Evolutionary conservation across 1,139 yeast genomes (phyloP).

Genomic region (Saccharomyces hybrid): DNA sequence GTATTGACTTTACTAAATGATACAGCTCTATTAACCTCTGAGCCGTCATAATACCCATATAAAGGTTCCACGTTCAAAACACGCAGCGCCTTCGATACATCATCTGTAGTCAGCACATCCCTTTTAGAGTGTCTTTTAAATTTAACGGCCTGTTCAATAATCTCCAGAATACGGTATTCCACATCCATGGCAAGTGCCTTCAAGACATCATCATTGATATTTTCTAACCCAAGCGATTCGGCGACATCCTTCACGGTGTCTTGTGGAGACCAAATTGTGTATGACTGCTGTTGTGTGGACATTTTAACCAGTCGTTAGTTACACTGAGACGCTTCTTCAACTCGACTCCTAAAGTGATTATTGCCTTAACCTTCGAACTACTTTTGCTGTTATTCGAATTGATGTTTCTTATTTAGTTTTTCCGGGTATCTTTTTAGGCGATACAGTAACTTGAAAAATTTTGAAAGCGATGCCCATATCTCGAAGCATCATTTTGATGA

Average conservation of each 20-base stretch:
- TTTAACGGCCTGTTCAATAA: conserved; percentile 88
- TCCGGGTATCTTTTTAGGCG: background rate
- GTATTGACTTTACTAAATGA: conserved; percentile 34
- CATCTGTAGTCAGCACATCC: conserved; percentile 70
- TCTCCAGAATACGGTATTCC: conserved; percentile 92
- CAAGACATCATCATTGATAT: conserved; percentile 84
- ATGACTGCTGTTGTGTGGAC: conserved; percentile 42
- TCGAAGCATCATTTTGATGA: background rate
- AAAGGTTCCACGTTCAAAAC: conserved; percentile 85
- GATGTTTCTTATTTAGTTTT: background rate
- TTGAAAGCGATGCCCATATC: background rate
- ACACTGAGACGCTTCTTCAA: background rate
- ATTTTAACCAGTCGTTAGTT: conserved; percentile 4
- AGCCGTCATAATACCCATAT: conserved; percentile 52
- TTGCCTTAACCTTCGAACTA: background rate
- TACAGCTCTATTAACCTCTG: conserved; percentile 29
- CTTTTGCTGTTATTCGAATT: background rate
- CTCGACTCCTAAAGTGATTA: background rate
- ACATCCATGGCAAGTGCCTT: conserved; percentile 97
- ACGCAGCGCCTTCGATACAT: conserved; percentile 71
- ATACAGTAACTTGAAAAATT: background rate
- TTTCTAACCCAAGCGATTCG: conserved; percentile 73
- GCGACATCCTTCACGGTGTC: conserved; percentile 97
- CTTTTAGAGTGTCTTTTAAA: conserved; percentile 93
- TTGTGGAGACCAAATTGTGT: conserved; percentile 94